Conservation (phyloP, 257 asterid genomes). For the Cinchona pubescens region DNA sequence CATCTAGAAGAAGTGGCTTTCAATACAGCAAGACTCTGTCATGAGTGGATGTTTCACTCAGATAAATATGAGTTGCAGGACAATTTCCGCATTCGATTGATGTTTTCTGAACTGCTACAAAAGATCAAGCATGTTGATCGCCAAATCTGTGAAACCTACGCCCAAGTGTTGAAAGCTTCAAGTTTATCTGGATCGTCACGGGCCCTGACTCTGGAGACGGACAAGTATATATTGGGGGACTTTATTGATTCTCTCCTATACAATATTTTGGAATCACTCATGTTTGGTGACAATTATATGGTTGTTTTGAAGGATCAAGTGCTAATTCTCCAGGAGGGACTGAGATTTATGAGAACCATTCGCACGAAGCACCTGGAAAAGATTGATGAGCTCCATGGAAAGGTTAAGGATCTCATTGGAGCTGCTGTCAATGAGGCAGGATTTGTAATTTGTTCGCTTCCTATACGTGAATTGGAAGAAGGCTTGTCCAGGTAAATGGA, state of each 20-base stretch:
- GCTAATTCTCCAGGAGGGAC: not conserved
- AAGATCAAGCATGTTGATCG: not conserved
- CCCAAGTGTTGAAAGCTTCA: not conserved
- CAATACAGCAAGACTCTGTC: not conserved
- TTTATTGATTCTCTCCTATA: not conserved
- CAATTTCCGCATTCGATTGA: too few relatives aligned
- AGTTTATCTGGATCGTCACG: not conserved
- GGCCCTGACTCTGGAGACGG: not conserved
- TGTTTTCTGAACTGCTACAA: not conserved
- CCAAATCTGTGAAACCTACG: not conserved
- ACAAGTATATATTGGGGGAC: not conserved
- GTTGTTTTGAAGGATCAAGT: not conserved
- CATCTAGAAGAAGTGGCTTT: not conserved
- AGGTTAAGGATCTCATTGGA: not conserved
- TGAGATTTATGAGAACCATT: not conserved
- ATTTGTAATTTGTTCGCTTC: not conserved
- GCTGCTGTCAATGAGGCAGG: not conserved
- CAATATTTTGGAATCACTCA: not conserved
- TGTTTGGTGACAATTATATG: not conserved
- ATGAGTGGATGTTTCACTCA: not conserved
- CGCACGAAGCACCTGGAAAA: not conserved
- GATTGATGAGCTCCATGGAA: not conserved
- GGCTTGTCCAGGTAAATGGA: not conserved
- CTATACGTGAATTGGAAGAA: not conserved
- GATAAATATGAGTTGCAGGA: too few relatives aligned